Conservation (phyloP, 805 yeast species). For the Candida arabinofermentans region DNA sequence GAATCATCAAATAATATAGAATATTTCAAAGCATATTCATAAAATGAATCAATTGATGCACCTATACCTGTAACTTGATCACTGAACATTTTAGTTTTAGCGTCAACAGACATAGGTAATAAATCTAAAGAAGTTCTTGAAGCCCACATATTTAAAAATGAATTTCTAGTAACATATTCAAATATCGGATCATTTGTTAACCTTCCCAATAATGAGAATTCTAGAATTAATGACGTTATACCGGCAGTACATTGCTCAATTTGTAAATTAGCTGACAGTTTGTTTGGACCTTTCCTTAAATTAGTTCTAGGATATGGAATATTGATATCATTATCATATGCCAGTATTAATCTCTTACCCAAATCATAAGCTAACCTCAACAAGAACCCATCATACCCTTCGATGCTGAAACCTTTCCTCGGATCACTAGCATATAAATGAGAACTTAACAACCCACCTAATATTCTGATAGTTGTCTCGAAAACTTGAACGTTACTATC, state of each 20-base stretch:
- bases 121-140: slow-evolving; percentile 57
- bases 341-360: slow-evolving; percentile 66
- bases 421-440: slow-evolving; percentile 65
- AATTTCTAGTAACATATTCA: slow-evolving; percentile 53
- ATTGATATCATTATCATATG: slow-evolving; percentile 60
- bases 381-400: slow-evolving; percentile 66
- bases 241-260: slow-evolving; percentile 84
- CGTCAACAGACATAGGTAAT: slow-evolving; percentile 71
- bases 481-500: slow-evolving; percentile 82
- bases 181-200: slow-evolving; percentile 73
- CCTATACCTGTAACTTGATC: slow-evolving; percentile 75
- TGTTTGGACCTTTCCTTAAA: slow-evolving; percentile 46
- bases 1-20: slow-evolving; percentile 67
- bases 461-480: slow-evolving; percentile 74
- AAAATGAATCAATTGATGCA: slow-evolving; percentile 88
- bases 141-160: slow-evolving; percentile 71
- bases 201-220: slow-evolving; percentile 69
- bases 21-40: slow-evolving; percentile 81
- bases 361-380: slow-evolving; percentile 68
- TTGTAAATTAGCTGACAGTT: slow-evolving; percentile 41
- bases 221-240: slow-evolving; percentile 78
- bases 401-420: slow-evolving; percentile 37
- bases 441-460: slow-evolving; percentile 78
- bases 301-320: slow-evolving; percentile 83
- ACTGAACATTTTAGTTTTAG: slow-evolving; percentile 38